Base-by-base conservation (phyloP, 306 rosid genomes). In the Senna tora region DNA sequence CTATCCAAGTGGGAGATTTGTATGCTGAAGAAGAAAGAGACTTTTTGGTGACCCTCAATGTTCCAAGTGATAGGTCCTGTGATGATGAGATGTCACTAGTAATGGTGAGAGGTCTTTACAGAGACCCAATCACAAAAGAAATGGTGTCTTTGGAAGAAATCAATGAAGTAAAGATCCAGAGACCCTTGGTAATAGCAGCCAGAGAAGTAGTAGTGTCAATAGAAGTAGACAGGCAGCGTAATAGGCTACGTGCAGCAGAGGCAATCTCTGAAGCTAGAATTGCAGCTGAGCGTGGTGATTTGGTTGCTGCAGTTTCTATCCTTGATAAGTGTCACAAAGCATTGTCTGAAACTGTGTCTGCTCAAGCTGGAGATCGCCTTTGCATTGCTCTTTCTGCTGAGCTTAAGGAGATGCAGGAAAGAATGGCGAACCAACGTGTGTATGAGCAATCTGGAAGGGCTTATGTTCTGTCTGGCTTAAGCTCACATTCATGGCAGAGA, bases 1-100 rank as follows among this genome's bases (percentile, higher is more conserved):
- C 85, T 71, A 85, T 94, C 57, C 68, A 74, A 70, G 88, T 86
- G 39, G 99, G 99, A 47, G 96, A 89, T 53, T 32, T 94, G 65
- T 91, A 94, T 86, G 96, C 99, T 21, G 97, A 94, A 77, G 99
- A 94, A 78, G 95, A 91, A 79, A 83, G 95, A 80, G 89, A 94
- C 73, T 91, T 94, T 81, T 71, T 94, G 74, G 90, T 85, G 81
- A 83, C 91, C 9, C 8, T 91, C 66, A 76, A 87, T 79, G 65
- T 94, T 84, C 99, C 97, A 17, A 95, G 63, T 67, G 93, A 84
- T 56, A 71, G 43, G 5, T 86, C 79, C 4, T 13, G 80, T 47
- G 60, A 78, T 15, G 96, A 77, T 75, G n/a, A n/a, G n/a, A 91
- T 84, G 89, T 67, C 94, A 38, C 73, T 94, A 77, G 73, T 94